Evolutionary conservation across 225 moss, liverwort and hornwort species (phyloP).

Genomic region (Bryum argenteum): DNA sequence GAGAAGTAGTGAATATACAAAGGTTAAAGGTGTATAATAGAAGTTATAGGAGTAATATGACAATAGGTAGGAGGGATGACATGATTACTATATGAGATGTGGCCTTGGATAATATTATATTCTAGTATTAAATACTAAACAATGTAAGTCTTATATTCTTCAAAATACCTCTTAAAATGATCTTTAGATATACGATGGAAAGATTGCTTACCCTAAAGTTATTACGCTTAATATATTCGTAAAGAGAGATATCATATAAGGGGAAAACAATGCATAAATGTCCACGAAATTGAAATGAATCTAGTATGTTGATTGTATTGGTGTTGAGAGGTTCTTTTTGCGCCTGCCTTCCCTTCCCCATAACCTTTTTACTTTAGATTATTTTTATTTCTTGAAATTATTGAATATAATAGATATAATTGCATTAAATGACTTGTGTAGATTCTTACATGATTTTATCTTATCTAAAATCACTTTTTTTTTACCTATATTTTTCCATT

Average conservation of each 20-base stretch:
- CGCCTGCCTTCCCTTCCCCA: constrained; percentile 43
- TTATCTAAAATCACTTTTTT: too few relatives aligned
- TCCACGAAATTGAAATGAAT: constrained; percentile 62
- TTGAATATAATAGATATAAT: background rate
- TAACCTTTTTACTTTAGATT: constrained; percentile 28
- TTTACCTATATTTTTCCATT: too few relatives aligned
- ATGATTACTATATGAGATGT: too few relatives aligned
- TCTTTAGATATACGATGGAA: background rate
- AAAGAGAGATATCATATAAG: constrained; percentile 72
- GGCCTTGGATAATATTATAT: too few relatives aligned
- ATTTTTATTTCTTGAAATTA: constrained; percentile 15
- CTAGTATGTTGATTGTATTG: constrained; percentile 69
- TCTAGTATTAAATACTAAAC: too few relatives aligned
- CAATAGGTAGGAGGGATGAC: too few relatives aligned
- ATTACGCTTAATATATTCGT: constrained; percentile 74
- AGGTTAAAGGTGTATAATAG: too few relatives aligned
- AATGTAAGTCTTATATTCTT: background rate
- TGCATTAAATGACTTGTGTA: too few relatives aligned
- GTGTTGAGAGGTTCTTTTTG: constrained; percentile 53
- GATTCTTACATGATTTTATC: too few relatives aligned
- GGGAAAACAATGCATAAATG: constrained; percentile 77
- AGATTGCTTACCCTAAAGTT: constrained; percentile 47
- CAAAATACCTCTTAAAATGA: background rate
- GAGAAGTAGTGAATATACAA: too few relatives aligned
- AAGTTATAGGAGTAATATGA: too few relatives aligned